phyloP scores from a whole-genome alignment of 2,329 filamentous ascomycete genomes.

The Talaromyces pinophilus region DNA sequence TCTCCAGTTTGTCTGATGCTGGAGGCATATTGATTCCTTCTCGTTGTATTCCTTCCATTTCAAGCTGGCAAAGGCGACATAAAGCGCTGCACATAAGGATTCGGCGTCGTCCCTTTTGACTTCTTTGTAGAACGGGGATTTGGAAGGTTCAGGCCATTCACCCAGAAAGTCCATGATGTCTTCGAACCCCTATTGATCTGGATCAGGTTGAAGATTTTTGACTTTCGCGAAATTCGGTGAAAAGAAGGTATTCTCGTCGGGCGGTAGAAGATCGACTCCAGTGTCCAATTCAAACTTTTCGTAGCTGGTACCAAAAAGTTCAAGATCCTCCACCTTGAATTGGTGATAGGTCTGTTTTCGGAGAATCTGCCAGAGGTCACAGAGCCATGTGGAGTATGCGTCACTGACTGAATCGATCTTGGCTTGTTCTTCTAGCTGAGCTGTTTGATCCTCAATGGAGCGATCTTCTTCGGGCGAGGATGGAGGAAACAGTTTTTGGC shows the following conservation, averaged over 20 bases:
- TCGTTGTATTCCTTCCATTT: neutral
- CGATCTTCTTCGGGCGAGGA: no score
- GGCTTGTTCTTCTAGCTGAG: neutral
- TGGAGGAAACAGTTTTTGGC: no score
- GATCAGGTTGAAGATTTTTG: neutral
- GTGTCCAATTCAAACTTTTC: neutral
- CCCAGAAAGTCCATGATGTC: neutral
- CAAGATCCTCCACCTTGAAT: neutral
- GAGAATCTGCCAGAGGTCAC: neutral
- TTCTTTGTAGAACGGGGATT: neutral
- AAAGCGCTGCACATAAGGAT: neutral
- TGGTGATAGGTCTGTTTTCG: neutral
- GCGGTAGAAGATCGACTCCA: neutral
- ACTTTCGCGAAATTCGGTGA: neutral
- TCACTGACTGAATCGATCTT: neutral
- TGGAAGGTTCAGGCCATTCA: neutral
- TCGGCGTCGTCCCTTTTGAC: neutral
- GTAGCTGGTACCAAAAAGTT: neutral
- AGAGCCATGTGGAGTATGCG: neutral
- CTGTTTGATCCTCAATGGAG: no score
- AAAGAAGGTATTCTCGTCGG: neutral
- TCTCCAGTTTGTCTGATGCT: neutral
- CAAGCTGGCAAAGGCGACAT: neutral
- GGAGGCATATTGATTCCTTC: neutral
- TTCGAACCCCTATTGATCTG: neutral